These are phyloP conservation scores for Fonsecaea multimorphosa DNA, from an alignment of 2,329 filamentous ascomycete genomes.

Conservation along the genomic window DNA sequence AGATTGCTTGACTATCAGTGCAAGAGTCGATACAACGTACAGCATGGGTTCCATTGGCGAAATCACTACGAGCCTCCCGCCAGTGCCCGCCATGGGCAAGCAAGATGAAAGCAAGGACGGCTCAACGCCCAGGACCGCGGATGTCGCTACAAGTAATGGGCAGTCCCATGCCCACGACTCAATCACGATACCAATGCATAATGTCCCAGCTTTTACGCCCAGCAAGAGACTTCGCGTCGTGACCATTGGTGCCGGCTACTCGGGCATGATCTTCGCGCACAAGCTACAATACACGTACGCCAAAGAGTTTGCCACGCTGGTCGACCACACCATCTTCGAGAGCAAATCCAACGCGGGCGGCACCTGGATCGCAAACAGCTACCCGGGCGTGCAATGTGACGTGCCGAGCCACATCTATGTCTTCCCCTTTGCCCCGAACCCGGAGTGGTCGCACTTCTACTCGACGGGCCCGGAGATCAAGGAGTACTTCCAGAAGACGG, in stretches of 20 bases:
- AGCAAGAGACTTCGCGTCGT: slow-evolving; percentile 21
- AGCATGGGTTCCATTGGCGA: slow-evolving; percentile 15
- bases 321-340: slow-evolving; percentile 53
- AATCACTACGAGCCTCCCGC: neutral
- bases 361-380: slow-evolving; percentile 51
- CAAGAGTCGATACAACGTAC: neutral
- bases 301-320: slow-evolving; percentile 42
- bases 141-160: neutral
- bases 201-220: slow-evolving; percentile 19
- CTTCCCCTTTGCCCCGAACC: slow-evolving; percentile 50
- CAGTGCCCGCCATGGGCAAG: neutral
- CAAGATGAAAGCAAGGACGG: neutral
- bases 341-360: slow-evolving; percentile 49
- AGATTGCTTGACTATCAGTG: neutral
- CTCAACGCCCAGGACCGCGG: neutral
- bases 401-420: slow-evolving; percentile 74
- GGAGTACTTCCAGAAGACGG: slow-evolving; percentile 50
- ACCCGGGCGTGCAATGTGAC: slow-evolving; percentile 61
- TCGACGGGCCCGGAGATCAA: slow-evolving; percentile 50
- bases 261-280: slow-evolving; percentile 49
- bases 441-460: slow-evolving; percentile 52
- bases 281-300: slow-evolving; percentile 47
- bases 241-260: slow-evolving; percentile 48
- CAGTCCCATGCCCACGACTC: neutral
- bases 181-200: slow-evolving; percentile 20